These are phyloP conservation scores for Carex kokanica DNA, from an alignment of 176 grass and related monocot genomes.

Conservation along the genomic window DNA sequence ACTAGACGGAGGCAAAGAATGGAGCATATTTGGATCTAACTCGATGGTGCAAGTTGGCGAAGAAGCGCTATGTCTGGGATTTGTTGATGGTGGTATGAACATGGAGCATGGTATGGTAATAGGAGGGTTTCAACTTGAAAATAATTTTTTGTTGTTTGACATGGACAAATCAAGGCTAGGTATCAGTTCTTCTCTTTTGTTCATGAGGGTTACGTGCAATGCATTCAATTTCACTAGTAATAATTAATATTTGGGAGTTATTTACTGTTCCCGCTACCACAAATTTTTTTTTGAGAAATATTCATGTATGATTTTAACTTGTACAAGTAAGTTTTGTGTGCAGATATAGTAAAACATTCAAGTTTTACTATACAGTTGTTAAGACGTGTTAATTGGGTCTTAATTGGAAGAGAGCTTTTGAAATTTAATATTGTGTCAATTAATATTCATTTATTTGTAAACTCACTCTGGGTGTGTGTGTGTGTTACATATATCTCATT, in stretches of 20 bases:
- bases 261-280: background rate
- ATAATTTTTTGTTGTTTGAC: conserved; percentile 49
- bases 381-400: background rate
- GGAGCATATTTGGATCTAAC: conserved; percentile 32
- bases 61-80: conserved; percentile 30
- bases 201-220: background rate
- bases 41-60: conserved; percentile 25
- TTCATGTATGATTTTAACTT: no score
- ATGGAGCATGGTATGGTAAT: conserved; percentile 35
- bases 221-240: conserved; percentile 31
- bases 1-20: conserved; percentile 26
- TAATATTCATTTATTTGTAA: background rate
- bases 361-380: background rate
- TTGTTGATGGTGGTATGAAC: conserved; percentile 27
- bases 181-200: conserved; percentile 2
- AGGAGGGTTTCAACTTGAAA: conserved; percentile 48
- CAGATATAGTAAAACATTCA: no score
- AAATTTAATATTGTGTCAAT: background rate
- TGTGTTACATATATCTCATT: background rate
- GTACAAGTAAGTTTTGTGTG: background rate
- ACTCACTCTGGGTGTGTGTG: background rate
- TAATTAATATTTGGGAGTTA: background rate
- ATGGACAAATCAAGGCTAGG: conserved; percentile 34
- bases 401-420: background rate
- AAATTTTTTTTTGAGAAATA: no score